phyloP scores from a whole-genome alignment of 208 protist genomes.

The Leishmania martiniquensis region DNA sequence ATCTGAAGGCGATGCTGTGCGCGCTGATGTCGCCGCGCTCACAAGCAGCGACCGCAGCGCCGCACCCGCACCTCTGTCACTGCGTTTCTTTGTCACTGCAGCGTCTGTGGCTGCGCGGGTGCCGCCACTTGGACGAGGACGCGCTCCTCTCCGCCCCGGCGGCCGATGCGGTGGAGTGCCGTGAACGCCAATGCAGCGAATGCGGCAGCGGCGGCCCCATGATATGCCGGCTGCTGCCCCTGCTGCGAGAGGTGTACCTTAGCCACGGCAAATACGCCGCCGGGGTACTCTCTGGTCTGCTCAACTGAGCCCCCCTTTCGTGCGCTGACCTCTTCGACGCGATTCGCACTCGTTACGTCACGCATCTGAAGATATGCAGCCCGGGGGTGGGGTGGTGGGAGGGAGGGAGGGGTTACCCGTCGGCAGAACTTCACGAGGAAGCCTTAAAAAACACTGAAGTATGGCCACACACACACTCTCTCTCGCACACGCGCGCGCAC shows the following conservation, averaged over 20 bases:
- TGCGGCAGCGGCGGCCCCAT: background rate
- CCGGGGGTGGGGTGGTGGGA: background rate
- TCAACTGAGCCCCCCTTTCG: background rate
- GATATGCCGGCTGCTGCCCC: background rate
- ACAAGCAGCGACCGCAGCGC: background rate
- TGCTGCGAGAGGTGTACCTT: constrained; percentile 25
- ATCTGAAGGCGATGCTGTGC: background rate
- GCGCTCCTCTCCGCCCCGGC: constrained; percentile 2
- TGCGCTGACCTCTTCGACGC: no score
- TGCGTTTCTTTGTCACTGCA: constrained; percentile 22
- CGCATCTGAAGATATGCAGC: no score
- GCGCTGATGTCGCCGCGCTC: background rate
- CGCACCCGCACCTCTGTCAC: background rate
- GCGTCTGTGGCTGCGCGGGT: constrained; percentile 44
- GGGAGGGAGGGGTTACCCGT: background rate
- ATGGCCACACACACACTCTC: background rate
- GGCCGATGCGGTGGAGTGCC: background rate
- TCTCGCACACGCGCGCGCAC: background rate
- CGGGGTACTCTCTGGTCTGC: constrained; percentile 13
- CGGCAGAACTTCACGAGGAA: no score
- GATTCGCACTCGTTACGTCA: no score
- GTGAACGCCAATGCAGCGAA: background rate
- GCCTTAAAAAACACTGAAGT: no score
- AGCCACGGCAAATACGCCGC: constrained; percentile 25
- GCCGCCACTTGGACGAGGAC: constrained; percentile 23